Percentiles rank a stretch among this genome's conserved stretches.
These are phyloP conservation scores for Tausonia pullulans DNA, from an alignment of 1,284 basidiomycete genomes.

Conservation along the genomic window DNA sequence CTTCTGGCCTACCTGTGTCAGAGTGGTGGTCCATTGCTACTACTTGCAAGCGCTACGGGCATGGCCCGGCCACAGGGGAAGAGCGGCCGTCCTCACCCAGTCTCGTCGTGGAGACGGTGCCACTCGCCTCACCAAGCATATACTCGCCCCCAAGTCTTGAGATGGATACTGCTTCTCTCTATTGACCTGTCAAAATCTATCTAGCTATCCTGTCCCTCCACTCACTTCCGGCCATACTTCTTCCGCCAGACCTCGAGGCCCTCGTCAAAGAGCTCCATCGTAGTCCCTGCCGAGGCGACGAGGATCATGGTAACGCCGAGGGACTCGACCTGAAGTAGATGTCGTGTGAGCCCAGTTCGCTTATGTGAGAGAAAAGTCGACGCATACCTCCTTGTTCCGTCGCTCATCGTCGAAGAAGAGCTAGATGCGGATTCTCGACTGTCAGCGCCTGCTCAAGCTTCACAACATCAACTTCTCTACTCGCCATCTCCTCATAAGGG, in stretches of 20 bases:
- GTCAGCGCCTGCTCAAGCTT: neutral
- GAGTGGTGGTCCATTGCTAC: too few relatives aligned
- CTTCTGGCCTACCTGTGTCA: too few relatives aligned
- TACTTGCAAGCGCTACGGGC: too few relatives aligned
- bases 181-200: too few relatives aligned
- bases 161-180: too few relatives aligned
- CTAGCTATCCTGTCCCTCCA: neutral
- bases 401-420: conserved; percentile 75
- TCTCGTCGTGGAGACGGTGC: too few relatives aligned
- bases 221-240: conserved; percentile 28
- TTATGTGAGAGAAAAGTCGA: neutral
- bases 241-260: conserved; percentile 66
- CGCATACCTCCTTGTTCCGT: conserved; percentile 59
- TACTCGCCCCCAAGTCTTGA: too few relatives aligned
- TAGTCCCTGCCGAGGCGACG: conserved; percentile 73
- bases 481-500: conserved; percentile 71
- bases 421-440: conserved; percentile 26
- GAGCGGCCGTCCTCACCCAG: too few relatives aligned
- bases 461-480: conserved; percentile 16
- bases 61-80: too few relatives aligned
- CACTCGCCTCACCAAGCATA: too few relatives aligned
- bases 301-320: conserved; percentile 16
- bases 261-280: conserved; percentile 67
- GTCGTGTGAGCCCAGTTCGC: neutral
- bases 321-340: neutral